Evolutionary conservation across 2,329 filamentous ascomycete species (phyloP).

Genomic region (Kalmusia sp.): DNA sequence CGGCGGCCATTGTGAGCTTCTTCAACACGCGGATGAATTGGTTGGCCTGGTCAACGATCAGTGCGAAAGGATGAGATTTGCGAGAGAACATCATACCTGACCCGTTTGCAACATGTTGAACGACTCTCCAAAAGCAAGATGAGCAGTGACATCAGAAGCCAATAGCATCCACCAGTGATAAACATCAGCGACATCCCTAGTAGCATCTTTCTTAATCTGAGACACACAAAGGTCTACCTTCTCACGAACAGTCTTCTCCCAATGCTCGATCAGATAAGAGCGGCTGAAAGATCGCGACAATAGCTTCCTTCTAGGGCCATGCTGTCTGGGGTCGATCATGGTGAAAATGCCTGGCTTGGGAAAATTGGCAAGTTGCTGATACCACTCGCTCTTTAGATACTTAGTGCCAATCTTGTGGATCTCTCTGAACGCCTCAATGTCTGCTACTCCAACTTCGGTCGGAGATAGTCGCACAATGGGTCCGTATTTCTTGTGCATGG

Average conservation of each 20-base stretch:
- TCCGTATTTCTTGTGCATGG: slow-evolving; percentile 42
- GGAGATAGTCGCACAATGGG: slow-evolving; percentile 35
- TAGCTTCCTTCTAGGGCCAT: slow-evolving; percentile 44
- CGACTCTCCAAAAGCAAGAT: slow-evolving; percentile 49
- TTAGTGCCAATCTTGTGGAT: slow-evolving; percentile 48
- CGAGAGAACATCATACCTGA: slow-evolving; percentile 23
- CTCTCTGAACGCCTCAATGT: slow-evolving; percentile 26
- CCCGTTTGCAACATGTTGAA: slow-evolving; percentile 49
- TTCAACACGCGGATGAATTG: slow-evolving; percentile 47
- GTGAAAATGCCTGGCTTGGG: slow-evolving; percentile 44
- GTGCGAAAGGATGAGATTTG: neutral
- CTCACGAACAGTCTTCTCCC: slow-evolving; percentile 44
- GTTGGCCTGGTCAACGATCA: slow-evolving; percentile 26
- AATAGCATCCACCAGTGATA: slow-evolving; percentile 50
- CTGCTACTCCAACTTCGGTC: slow-evolving; percentile 29
- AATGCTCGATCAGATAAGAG: slow-evolving; percentile 41
- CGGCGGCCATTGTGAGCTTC: slow-evolving; percentile 42
- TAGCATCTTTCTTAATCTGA: slow-evolving; percentile 33
- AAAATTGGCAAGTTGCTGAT: slow-evolving; percentile 34
- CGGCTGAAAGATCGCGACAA: slow-evolving; percentile 48
- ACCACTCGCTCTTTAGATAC: slow-evolving; percentile 52
- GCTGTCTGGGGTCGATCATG: slow-evolving; percentile 45
- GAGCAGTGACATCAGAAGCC: slow-evolving; percentile 47
- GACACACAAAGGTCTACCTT: slow-evolving; percentile 42
- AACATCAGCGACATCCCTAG: slow-evolving; percentile 39